These are phyloP conservation scores for Diplodia scrobiculata DNA, from an alignment of 2,329 filamentous ascomycete genomes.

Conservation along the genomic window DNA sequence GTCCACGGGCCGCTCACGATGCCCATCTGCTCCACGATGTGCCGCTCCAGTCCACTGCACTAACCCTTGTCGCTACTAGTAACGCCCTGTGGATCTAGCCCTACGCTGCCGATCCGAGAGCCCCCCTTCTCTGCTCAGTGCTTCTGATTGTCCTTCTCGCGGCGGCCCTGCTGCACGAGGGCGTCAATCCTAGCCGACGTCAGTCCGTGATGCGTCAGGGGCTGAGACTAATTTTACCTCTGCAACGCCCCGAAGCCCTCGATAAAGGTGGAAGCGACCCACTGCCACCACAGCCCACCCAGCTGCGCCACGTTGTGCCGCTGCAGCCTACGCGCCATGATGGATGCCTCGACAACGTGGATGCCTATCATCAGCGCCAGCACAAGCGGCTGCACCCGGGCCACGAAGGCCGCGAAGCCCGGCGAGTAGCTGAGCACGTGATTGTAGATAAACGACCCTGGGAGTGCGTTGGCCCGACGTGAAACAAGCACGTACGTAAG, in stretches of 20 bases:
- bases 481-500: constrained; percentile 39
- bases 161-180: constrained; percentile 31
- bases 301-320: constrained; percentile 56
- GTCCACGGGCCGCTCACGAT: constrained; percentile 16
- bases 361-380: constrained; percentile 62
- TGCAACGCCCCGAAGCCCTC: constrained; percentile 56
- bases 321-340: constrained; percentile 52
- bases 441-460: constrained; percentile 42
- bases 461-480: constrained; percentile 38
- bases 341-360: constrained; percentile 65
- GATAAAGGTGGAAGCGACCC: constrained; percentile 56
- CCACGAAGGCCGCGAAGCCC: constrained; percentile 60
- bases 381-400: constrained; percentile 61
- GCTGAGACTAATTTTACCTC: constrained; percentile 38
- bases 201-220: constrained; percentile 16
- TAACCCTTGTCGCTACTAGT: constrained; percentile 20
- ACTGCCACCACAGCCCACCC: constrained; percentile 56
- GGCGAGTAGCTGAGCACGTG: constrained; percentile 55
- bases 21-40: constrained; percentile 28
- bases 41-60: constrained; percentile 24
- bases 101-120: constrained; percentile 20
- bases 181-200: constrained; percentile 26
- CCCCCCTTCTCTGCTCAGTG: constrained; percentile 37
- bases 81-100: constrained; percentile 27
- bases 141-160: constrained; percentile 45